phyloP scores from a whole-genome alignment of 768 basidiomycete species.

The Russula virescens region DNA sequence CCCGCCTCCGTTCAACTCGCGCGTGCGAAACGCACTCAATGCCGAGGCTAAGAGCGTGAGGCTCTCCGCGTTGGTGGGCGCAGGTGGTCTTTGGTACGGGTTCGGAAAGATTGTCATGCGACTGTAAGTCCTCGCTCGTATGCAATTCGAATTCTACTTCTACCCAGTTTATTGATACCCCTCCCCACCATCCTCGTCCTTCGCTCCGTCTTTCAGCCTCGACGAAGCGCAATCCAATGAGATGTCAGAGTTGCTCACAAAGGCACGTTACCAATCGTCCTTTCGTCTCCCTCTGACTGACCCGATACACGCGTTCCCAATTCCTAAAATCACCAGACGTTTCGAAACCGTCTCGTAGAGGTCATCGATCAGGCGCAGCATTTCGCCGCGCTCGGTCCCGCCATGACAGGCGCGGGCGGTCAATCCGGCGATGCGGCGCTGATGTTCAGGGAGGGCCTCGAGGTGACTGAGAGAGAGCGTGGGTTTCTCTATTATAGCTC shows the following conservation, averaged over 20 bases:
- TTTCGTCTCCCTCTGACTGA: no score
- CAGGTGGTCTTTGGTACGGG: constrained; percentile 87
- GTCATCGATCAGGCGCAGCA: constrained; percentile 85
- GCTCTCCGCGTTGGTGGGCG: constrained; percentile 76
- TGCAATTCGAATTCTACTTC: neutral
- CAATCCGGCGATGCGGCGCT: constrained; percentile 55
- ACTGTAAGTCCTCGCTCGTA: constrained; percentile 45
- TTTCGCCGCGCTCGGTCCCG: constrained; percentile 67
- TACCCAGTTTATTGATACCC: neutral
- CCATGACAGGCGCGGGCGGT: constrained; percentile 38
- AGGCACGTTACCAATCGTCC: constrained; percentile 35
- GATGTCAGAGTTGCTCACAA: constrained; percentile 65
- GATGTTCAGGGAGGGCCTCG: constrained; percentile 84
- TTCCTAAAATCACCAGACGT: constrained; percentile 45
- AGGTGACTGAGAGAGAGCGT: constrained; percentile 90
- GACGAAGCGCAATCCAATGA: constrained; percentile 68
- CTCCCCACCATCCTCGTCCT: no score
- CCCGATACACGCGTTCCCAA: no score
- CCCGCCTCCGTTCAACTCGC: constrained; percentile 66
- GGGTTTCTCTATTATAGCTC: constrained; percentile 31
- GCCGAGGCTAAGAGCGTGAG: constrained; percentile 85
- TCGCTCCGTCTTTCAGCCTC: constrained; percentile 42
- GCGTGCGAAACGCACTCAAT: constrained; percentile 81
- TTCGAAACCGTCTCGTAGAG: constrained; percentile 69
- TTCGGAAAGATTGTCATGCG: constrained; percentile 84